These are phyloP conservation scores for Magnusiomyces magnusii DNA, from an alignment of 1,139 yeast genomes.

Conservation along the genomic window DNA sequence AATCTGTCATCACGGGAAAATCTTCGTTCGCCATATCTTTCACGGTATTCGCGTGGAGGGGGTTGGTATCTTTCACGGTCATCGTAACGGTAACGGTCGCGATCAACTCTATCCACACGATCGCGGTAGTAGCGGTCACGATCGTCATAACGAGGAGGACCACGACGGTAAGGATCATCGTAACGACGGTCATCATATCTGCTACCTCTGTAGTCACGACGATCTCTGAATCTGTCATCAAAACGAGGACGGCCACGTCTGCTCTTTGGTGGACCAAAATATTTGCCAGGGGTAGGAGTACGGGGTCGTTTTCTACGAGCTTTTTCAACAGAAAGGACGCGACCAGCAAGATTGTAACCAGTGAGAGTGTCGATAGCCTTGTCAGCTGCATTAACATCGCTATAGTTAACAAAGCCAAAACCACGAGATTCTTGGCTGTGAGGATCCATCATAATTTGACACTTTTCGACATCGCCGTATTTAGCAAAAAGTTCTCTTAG, in stretches of 20 bases:
- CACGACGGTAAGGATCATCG: conserved; percentile 27
- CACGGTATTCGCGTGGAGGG: conserved; percentile 16
- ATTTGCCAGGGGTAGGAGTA: conserved; percentile 39
- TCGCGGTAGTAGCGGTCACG: conserved; percentile 26
- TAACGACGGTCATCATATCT: conserved; percentile 19
- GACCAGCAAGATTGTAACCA: conserved; percentile 31
- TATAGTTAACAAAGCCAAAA: conserved; percentile 36
- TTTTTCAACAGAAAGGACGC: conserved; percentile 31
- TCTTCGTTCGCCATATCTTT: conserved; percentile 11
- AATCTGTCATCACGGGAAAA: conserved; percentile 22
- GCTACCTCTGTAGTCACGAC: conserved; percentile 16
- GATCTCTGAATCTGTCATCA: conserved; percentile 19
- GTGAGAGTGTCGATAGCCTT: conserved; percentile 31
- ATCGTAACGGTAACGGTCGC: conserved; percentile 20
- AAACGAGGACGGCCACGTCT: conserved; percentile 20
- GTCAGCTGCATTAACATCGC: conserved; percentile 30
- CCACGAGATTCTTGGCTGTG: conserved; percentile 36
- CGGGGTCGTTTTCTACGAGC: conserved; percentile 36
- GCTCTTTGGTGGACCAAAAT: conserved; percentile 36
- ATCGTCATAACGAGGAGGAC: conserved; percentile 26
- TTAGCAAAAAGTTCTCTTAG: conserved; percentile 31
- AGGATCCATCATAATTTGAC: conserved; percentile 36
- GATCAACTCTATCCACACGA: conserved; percentile 23
- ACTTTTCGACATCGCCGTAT: conserved; percentile 32
- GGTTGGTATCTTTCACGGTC: conserved; percentile 19